phyloP scores from a whole-genome alignment of 2,329 filamentous ascomycete species.

The Xylariaceae sp. region DNA sequence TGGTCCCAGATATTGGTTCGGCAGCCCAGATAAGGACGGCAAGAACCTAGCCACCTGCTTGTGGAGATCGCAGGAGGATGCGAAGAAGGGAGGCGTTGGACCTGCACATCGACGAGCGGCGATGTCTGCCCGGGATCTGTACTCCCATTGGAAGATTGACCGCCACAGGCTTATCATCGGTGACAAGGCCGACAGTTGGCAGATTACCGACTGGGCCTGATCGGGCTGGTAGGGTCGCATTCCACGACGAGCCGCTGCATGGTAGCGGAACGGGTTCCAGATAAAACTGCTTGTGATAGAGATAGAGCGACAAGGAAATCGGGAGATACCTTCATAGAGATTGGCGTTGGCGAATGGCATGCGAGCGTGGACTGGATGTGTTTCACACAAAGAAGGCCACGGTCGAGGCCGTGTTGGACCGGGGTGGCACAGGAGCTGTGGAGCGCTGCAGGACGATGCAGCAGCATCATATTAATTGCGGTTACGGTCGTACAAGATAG shows the following conservation, averaged over 20 bases:
- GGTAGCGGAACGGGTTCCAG: slow-evolving; percentile 10
- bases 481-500: not conserved
- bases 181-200: slow-evolving; percentile 62
- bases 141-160: slow-evolving; percentile 66
- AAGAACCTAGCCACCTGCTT: slow-evolving; percentile 79
- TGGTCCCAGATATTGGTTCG: slow-evolving; percentile 75
- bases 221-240: slow-evolving; percentile 23
- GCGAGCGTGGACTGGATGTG: slow-evolving; percentile 4
- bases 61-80: slow-evolving; percentile 59
- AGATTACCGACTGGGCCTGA: slow-evolving; percentile 55
- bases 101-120: slow-evolving; percentile 62
- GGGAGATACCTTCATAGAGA: slow-evolving; percentile 3
- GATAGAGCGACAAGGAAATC: slow-evolving; percentile 3
- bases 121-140: slow-evolving; percentile 60
- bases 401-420: slow-evolving; percentile 5
- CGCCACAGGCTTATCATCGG: slow-evolving; percentile 65
- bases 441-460: slow-evolving; percentile 6
- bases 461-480: slow-evolving; percentile 5
- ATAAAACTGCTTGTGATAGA: slow-evolving; percentile 13
- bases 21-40: slow-evolving; percentile 62
- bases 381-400: not conserved
- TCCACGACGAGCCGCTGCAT: slow-evolving; percentile 12
- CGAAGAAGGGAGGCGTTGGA: slow-evolving; percentile 55
- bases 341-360: slow-evolving; percentile 10
- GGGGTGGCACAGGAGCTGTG: slow-evolving; percentile 1